phyloP scores from a whole-genome alignment of 139 green algal species.

The Tetradesmus obliquus region DNA sequence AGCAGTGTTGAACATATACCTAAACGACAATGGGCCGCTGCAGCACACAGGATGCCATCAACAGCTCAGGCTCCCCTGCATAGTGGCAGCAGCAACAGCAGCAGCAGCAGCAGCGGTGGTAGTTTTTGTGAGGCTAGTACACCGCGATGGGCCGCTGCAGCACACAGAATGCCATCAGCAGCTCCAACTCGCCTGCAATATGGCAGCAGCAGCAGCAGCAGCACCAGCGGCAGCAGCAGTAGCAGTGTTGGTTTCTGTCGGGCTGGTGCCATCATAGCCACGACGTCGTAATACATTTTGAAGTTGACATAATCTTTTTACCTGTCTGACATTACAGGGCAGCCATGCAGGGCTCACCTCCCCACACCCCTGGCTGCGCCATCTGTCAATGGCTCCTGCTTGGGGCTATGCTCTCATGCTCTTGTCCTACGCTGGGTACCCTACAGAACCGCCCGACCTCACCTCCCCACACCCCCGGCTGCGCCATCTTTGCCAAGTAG shows the following conservation, averaged over 20 bases:
- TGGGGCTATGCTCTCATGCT: too few relatives aligned
- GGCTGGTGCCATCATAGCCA: too few relatives aligned
- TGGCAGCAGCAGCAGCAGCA: not conserved
- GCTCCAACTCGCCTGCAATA: not conserved
- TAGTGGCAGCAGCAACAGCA: not conserved
- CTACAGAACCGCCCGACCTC: not conserved
- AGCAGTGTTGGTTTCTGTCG: too few relatives aligned
- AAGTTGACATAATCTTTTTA: too few relatives aligned
- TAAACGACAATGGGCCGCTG: conserved; percentile 58
- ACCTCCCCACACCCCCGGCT: conserved; percentile 59
- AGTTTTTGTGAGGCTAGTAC: not conserved
- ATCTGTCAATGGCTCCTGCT: not conserved
- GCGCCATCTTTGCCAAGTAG: conserved; percentile 53
- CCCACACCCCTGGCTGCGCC: not conserved
- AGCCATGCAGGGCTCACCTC: not conserved
- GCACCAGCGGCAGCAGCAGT: not conserved
- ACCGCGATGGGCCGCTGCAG: not conserved
- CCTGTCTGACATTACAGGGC: too few relatives aligned
- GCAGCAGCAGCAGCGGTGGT: not conserved
- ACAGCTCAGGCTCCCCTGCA: conserved; percentile 58
- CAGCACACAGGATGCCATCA: conserved; percentile 56
- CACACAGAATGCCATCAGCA: not conserved
- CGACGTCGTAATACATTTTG: too few relatives aligned
- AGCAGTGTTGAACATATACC: not conserved
- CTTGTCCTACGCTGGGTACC: not conserved